Conservation (phyloP, 2,329 filamentous ascomycete genomes). For the Chrysoporthe cubensis region DNA sequence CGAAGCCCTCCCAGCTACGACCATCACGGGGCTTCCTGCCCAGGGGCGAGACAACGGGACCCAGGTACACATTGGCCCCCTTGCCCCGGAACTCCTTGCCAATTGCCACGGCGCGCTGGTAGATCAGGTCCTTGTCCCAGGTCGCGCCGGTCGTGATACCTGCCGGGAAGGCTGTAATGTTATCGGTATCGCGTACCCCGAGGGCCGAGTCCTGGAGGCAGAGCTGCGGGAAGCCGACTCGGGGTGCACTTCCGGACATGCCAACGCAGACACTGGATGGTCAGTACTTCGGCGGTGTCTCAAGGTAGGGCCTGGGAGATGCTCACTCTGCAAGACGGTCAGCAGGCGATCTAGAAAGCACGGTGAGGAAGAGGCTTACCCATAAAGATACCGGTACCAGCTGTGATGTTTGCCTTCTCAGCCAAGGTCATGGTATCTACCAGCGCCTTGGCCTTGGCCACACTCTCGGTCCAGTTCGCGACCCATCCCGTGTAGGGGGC, state of each 20-base stretch:
- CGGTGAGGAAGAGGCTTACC: constrained; percentile 44
- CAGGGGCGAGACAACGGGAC: constrained; percentile 71
- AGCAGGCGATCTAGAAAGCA: constrained; percentile 17
- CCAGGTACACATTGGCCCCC: constrained; percentile 72
- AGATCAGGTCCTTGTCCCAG: constrained; percentile 74
- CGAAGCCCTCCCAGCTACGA: constrained; percentile 77
- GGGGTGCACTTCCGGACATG: constrained; percentile 72
- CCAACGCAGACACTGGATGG: constrained; percentile 66
- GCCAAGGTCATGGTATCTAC: constrained; percentile 78
- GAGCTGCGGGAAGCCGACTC: constrained; percentile 73
- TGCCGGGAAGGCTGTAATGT: constrained; percentile 76
- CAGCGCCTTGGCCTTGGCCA: constrained; percentile 68
- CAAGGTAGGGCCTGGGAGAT: neutral
- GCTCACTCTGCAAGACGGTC: constrained; percentile 32
- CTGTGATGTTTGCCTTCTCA: constrained; percentile 79
- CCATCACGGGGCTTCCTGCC: constrained; percentile 75
- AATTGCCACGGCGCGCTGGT: constrained; percentile 67
- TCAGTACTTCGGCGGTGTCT: constrained; percentile 6
- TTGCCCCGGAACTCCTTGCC: constrained; percentile 75
- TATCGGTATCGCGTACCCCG: constrained; percentile 73
- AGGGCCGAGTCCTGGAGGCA: constrained; percentile 74
- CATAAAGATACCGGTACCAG: constrained; percentile 74
- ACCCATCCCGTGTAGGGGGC: constrained; percentile 74
- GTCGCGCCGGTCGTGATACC: constrained; percentile 79
- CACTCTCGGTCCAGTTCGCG: constrained; percentile 69